phyloP scores from a whole-genome alignment of 768 basidiomycete genomes.

The Lentinula boryana region DNA sequence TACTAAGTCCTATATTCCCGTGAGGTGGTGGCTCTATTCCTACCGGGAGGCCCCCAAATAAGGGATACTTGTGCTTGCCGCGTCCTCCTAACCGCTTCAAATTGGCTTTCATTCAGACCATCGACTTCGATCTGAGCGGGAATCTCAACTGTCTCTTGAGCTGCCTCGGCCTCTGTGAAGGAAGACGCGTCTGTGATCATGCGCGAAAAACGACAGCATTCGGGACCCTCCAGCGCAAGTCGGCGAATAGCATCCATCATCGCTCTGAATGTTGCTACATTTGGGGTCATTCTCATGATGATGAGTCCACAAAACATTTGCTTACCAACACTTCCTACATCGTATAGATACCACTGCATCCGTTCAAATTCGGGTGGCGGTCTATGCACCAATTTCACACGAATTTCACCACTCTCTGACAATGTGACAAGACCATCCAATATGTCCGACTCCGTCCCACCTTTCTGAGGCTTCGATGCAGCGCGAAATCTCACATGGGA shows the following conservation, averaged over 20 bases:
- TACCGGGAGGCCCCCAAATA: constrained; percentile 70
- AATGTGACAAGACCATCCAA: constrained; percentile 58
- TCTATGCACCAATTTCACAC: constrained; percentile 46
- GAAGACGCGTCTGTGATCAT: constrained; percentile 34
- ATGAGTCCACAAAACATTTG: not conserved
- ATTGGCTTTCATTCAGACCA: constrained; percentile 45
- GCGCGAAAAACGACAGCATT: constrained; percentile 44
- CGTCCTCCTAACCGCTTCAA: constrained; percentile 35
- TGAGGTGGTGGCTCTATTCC: not conserved
- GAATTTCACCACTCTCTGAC: constrained; percentile 46
- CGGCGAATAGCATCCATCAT: constrained; percentile 59
- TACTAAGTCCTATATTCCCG: not conserved
- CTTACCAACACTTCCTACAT: constrained; percentile 55
- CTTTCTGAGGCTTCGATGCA: constrained; percentile 47
- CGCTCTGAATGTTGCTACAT: constrained; percentile 51
- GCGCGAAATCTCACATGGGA: constrained; percentile 61
- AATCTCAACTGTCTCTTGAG: not conserved
- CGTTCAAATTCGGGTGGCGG: constrained; percentile 53
- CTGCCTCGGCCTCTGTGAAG: not conserved
- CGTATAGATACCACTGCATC: constrained; percentile 63
- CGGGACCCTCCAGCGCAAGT: constrained; percentile 34
- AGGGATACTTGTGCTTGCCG: constrained; percentile 36
- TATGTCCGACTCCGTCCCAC: constrained; percentile 36
- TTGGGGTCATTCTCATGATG: not conserved
- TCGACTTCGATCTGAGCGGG: constrained; percentile 4